Percentiles rank a stretch among this genome's conserved stretches.
Evolutionary conservation across 257 asterid species (phyloP).

Genomic region (Craterostigma plantagineum): DNA sequence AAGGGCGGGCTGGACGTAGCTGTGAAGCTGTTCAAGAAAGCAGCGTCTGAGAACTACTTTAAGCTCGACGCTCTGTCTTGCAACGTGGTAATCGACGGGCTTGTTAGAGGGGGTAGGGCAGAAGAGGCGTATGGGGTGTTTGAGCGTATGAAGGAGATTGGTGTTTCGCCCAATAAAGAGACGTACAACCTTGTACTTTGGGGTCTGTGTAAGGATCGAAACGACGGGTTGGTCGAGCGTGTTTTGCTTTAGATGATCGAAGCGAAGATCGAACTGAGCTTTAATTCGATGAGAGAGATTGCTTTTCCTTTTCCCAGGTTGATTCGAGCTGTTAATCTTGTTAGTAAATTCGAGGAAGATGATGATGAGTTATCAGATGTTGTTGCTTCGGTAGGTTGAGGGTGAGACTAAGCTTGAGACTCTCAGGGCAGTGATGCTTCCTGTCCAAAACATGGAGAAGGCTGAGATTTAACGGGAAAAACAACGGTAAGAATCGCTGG

Average conservation of each 20-base stretch:
- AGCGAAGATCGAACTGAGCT: not conserved
- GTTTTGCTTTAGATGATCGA: not conserved
- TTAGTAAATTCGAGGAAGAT: too few relatives aligned
- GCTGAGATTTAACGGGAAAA: too few relatives aligned
- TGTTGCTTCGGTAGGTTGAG: too few relatives aligned
- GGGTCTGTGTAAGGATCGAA: not conserved
- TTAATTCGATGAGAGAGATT: too few relatives aligned
- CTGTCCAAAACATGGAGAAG: too few relatives aligned
- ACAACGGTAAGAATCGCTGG: too few relatives aligned
- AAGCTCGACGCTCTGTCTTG: constrained; percentile 48
- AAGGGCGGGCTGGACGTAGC: constrained; percentile 28
- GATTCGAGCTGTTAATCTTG: too few relatives aligned
- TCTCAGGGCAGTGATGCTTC: too few relatives aligned
- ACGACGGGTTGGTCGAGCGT: not conserved
- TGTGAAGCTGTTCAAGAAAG: constrained; percentile 21
- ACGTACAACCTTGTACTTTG: not conserved
- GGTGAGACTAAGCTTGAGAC: too few relatives aligned
- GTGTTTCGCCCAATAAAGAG: constrained; percentile 21
- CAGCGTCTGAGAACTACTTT: constrained; percentile 21
- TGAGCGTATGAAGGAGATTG: constrained; percentile 35
- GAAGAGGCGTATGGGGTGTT: constrained; percentile 38
- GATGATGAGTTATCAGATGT: too few relatives aligned
- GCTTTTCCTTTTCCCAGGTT: too few relatives aligned
- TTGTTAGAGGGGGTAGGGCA: constrained; percentile 22
- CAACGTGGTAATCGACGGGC: constrained; percentile 34